Evolutionary conservation across 164 flowering plant genomes (phyloP), one percentile per base, ranked within the genome.

Genomic region (Nymphaea thermarum): DNA sequence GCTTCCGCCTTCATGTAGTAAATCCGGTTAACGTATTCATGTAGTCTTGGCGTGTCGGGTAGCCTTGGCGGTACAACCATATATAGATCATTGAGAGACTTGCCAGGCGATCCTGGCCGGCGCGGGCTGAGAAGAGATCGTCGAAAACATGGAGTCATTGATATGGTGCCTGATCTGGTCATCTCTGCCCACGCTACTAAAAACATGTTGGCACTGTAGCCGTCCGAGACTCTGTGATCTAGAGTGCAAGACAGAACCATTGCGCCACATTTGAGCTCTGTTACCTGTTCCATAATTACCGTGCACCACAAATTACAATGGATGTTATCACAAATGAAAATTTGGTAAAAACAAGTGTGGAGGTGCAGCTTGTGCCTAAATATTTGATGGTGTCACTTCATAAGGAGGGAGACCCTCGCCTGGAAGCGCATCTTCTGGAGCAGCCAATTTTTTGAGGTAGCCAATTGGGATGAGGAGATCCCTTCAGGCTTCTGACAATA

Each of bases 221-320:
- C 87, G 18, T 84, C 85, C 2, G 87, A 84, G 1, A 82, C 57
- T 1, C 84, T 81, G 43, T 84, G 87, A 65, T 82, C 84, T 44
- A 84, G 77, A 2, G 80, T 73, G 80, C 83, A 80, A 3, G 77
- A 76, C 41, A 82, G 80, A 44, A 84, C 84, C 10, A 84, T 0
- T 0, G 84, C 82, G 0, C 84, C 85, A 57, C 87, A 84, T 43
- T 71, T 77, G 42, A 82, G 78, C 65, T 70, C 68, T 0, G 78
- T 78, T 0, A 65, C 78, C 78, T 78, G 68, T 45, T 45, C 51
- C 51, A 45, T n/a, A n/a, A n/a, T n/a, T n/a, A n/a, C n/a, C n/a
- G n/a, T n/a, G n/a, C n/a, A n/a, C n/a, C n/a, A n/a, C n/a, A n/a
- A n/a, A n/a, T n/a, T n/a, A n/a, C n/a, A n/a, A n/a, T n/a, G n/a